phyloP scores from a whole-genome alignment of 2,329 filamentous ascomycete genomes.

The Metarhizium humberi region DNA sequence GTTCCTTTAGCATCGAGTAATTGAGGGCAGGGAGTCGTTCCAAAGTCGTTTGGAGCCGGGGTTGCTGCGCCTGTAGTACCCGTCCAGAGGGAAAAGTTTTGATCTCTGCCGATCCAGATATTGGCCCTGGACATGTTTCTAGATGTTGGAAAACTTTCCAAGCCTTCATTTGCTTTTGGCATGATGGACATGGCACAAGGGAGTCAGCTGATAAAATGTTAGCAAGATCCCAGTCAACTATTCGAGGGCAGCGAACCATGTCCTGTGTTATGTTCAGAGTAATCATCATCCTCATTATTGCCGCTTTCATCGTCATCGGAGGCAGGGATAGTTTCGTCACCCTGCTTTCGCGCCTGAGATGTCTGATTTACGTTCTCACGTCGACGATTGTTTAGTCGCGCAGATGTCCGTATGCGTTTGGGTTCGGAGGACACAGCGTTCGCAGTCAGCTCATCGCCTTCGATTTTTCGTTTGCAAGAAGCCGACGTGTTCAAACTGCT shows the following conservation, averaged over 20 bases:
- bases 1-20: slow-evolving; percentile 80
- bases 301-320: slow-evolving; percentile 12
- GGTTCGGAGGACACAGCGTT: slow-evolving; percentile 17
- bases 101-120: slow-evolving; percentile 2
- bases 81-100: slow-evolving; percentile 2
- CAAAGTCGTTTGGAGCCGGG: slow-evolving; percentile 13
- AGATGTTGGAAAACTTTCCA: slow-evolving; percentile 72
- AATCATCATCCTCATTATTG: slow-evolving; percentile 17
- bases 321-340: background rate
- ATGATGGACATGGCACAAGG: slow-evolving; percentile 77
- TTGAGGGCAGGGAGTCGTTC: slow-evolving; percentile 72
- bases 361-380: slow-evolving; percentile 19
- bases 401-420: slow-evolving; percentile 46
- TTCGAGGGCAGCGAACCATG: slow-evolving; percentile 12
- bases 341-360: background rate
- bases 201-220: slow-evolving; percentile 49
- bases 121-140: slow-evolving; percentile 49
- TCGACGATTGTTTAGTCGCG: slow-evolving; percentile 35
- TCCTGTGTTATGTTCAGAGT: slow-evolving; percentile 22
- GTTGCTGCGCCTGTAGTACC: slow-evolving; percentile 22
- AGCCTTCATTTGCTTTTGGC: slow-evolving; percentile 69
- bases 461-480: slow-evolving; percentile 44
- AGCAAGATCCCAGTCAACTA: background rate
- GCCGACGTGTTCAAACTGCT: slow-evolving; percentile 9
- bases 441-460: slow-evolving; percentile 20